Conservation (phyloP, 345 rosid species). For the Rhodomyrtus tomentosa region DNA sequence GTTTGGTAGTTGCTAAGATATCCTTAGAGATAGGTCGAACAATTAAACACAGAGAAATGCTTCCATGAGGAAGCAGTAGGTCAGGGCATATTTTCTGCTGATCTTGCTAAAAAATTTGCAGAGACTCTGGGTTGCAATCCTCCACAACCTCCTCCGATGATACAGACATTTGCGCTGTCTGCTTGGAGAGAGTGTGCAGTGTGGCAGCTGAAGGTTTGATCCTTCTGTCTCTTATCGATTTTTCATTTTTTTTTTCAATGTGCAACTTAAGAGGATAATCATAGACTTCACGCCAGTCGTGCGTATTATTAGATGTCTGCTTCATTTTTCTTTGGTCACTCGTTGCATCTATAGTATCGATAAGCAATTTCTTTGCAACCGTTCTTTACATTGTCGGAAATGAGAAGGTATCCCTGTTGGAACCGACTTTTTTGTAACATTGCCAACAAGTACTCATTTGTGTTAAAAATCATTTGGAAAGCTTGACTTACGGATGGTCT, state of each 20-base stretch:
- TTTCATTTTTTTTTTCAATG: background rate
- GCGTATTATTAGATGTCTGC: background rate
- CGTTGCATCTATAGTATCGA: background rate
- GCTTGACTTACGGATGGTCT: background rate
- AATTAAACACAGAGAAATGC: background rate
- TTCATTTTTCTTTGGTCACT: background rate
- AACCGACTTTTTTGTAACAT: background rate
- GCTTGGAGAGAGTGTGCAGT: constrained; percentile 81
- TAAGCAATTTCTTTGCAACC: background rate
- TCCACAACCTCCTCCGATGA: constrained; percentile 50
- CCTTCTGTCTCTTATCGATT: background rate
- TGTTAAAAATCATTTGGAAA: background rate
- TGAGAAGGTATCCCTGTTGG: background rate
- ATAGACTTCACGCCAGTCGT: background rate
- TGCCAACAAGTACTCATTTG: background rate
- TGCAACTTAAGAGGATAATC: background rate
- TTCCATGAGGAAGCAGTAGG: background rate
- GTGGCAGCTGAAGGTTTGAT: constrained; percentile 88
- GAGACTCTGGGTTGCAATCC: constrained; percentile 77
- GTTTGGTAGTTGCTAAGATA: background rate
- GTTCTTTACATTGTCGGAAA: background rate
- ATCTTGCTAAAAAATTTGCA: background rate
- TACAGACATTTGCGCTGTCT: constrained; percentile 81
- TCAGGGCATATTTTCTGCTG: constrained; percentile 11
- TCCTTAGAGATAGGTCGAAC: background rate